Percentiles rank a stretch among this genome's conserved stretches.
Conservation (phyloP, 192 early-diverging fungal species). For the Coemansia sp. region DNA sequence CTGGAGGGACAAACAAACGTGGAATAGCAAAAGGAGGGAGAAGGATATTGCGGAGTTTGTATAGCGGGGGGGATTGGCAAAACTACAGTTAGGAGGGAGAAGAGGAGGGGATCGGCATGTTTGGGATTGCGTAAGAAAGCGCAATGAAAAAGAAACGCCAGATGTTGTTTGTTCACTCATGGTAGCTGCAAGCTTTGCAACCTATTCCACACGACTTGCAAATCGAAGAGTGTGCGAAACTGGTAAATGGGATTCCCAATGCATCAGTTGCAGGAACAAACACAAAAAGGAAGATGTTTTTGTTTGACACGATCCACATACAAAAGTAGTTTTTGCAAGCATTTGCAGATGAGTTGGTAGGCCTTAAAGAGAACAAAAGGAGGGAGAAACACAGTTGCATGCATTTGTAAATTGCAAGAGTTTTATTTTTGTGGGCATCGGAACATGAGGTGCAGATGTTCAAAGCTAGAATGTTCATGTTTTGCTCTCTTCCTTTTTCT, state of each 20-base stretch:
- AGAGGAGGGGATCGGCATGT: conserved; percentile 3
- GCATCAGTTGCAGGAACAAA: conserved; percentile 9
- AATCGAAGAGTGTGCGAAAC: too few relatives aligned
- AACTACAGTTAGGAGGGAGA: neutral
- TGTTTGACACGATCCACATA: conserved; percentile 1
- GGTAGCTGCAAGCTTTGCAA: too few relatives aligned
- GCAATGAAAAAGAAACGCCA: conserved; percentile 16
- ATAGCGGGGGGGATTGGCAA: neutral
- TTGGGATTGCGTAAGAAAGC: conserved; percentile 23
- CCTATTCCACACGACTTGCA: too few relatives aligned
- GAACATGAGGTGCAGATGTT: conserved; percentile 8
- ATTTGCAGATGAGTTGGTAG: too few relatives aligned
- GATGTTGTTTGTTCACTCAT: neutral
- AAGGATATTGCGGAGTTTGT: conserved; percentile 13
- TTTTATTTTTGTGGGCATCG: conserved; percentile 10
- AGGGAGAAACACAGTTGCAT: neutral
- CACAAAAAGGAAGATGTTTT: too few relatives aligned
- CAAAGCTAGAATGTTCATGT: conserved; percentile 2
- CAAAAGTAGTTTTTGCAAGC: too few relatives aligned
- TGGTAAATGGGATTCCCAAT: conserved; percentile 5
- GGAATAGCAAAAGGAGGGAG: neutral
- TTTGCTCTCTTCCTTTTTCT: neutral
- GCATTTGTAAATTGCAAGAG: neutral
- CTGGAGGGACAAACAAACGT: neutral
- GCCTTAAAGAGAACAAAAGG: neutral